Base-by-base conservation (phyloP, 1,139 yeast species). In the Barnettozyma hawaiiensis region DNA sequence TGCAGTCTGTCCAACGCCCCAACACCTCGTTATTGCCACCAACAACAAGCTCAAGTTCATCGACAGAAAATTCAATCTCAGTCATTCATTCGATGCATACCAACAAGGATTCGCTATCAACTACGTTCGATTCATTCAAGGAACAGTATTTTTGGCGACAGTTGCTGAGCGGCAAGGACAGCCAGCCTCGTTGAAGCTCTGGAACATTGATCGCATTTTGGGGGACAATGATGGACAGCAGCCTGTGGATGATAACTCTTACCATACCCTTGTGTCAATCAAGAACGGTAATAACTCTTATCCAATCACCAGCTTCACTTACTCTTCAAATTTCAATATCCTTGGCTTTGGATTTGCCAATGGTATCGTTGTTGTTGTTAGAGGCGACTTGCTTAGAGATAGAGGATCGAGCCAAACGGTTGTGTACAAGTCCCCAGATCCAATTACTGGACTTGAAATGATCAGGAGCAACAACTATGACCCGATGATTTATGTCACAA, bases 361-460 rank as follows among this genome's bases (percentile, higher is more conserved):
- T 60, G 99, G 99, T 7, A 73, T 80, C 22, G 92, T 90, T 3
- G 68, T 90, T 7, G 66, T 90, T 4, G 76, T 90, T 0, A 65
- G 97, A 48, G 99, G 98, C 7, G 98, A 92, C 60, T 64, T 94
- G 36, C 56, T 85, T 3, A 76, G 92, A 52, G 99, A 94, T 57
- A 66, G 96, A 46, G 98, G 98, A 0, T 79, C 96, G 5, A 76
- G 92, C 50, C 97, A 90, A 57, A 67, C 97, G 28, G 62, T 83
- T 0, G 78, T 90, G 1, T 86, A 79, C 56, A 85, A 83, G 49
- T 73, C 80, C 15, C 64, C 67, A 22, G 94, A 86, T 41, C 96
- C 97, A 0, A 73, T 94, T 21, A 90, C 98, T 0, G 85, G 89
- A 0, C 64, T 92, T 2, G 41, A 48, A 70, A 34, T 75, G 29